Evolutionary conservation across 2,329 filamentous ascomycete species (phyloP).

Genomic region (Penicillium sp.): DNA sequence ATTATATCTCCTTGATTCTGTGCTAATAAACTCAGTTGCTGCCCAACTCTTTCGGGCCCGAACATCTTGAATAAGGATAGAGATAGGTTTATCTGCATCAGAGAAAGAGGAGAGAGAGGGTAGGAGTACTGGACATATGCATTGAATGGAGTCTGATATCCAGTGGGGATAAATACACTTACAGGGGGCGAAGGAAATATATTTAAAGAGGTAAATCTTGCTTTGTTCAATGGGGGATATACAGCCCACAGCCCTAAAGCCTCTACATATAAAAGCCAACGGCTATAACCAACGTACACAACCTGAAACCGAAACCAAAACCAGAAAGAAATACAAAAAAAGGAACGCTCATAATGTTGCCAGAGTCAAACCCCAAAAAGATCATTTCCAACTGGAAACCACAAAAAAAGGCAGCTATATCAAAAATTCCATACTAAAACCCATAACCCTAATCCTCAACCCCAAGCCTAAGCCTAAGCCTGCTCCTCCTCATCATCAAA

Average conservation of each 20-base stretch:
- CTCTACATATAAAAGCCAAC: not conserved
- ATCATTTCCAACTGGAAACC: not conserved
- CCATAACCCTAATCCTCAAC: not conserved
- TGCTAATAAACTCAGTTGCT: conserved; percentile 52
- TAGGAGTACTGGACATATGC: not conserved
- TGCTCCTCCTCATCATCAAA: conserved; percentile 75
- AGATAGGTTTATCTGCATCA: not conserved
- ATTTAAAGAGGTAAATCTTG: not conserved
- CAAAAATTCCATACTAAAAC: not conserved
- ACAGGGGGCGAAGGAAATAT: not conserved
- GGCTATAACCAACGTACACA: not conserved
- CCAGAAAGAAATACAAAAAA: conserved; percentile 1
- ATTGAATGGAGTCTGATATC: not conserved
- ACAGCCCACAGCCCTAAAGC: not conserved
- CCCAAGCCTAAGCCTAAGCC: conserved; percentile 19
- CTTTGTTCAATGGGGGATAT: not conserved
- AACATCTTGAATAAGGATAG: conserved; percentile 44
- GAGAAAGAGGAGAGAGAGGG: too few relatives aligned
- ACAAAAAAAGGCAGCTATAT: not conserved
- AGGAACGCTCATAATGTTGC: conserved; percentile 22
- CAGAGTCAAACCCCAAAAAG: conserved; percentile 10
- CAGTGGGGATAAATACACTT: not conserved
- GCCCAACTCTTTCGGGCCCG: conserved; percentile 66
- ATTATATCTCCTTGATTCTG: not conserved
- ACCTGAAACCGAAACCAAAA: not conserved